Conservation (phyloP, 1,139 yeast species). For the Wickerhamomyces sp. region DNA sequence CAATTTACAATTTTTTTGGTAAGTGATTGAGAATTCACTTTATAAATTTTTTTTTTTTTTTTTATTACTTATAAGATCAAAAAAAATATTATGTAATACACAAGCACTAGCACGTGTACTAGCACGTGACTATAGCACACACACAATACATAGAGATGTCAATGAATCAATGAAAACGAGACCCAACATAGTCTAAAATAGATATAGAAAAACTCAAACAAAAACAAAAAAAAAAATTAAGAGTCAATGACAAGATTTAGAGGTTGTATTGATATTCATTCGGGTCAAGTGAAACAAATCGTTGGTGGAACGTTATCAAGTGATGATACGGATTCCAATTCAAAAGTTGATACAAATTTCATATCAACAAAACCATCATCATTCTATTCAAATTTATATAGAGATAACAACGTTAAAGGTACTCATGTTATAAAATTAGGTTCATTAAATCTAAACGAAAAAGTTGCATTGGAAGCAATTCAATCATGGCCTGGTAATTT, state of each 20-base stretch:
- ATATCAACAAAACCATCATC: conserved; percentile 73
- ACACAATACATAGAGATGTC: too few relatives aligned
- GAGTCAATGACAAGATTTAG: conserved; percentile 73
- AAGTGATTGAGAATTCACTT: too few relatives aligned
- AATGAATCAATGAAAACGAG: too few relatives aligned
- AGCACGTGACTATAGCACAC: too few relatives aligned
- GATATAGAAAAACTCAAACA: not conserved
- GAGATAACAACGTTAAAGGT: conserved; percentile 51
- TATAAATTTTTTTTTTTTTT: too few relatives aligned
- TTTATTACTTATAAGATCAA: too few relatives aligned
- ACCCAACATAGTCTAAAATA: too few relatives aligned
- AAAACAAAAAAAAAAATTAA: not conserved
- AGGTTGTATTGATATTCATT: conserved; percentile 93
- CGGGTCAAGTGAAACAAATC: conserved; percentile 93
- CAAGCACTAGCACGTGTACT: too few relatives aligned
- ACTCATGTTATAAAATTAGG: conserved; percentile 95
- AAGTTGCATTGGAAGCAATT: conserved; percentile 76
- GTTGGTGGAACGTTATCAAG: conserved; percentile 84
- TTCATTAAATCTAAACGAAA: conserved; percentile 65
- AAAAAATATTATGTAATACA: too few relatives aligned
- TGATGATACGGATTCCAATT: conserved; percentile 34
- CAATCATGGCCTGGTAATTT: conserved; percentile 65
- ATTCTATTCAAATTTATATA: conserved; percentile 72
- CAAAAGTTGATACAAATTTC: conserved; percentile 54
- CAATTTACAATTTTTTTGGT: too few relatives aligned